Base-by-base conservation (phyloP, 805 yeast species). In the Priceomyces carsonii region DNA sequence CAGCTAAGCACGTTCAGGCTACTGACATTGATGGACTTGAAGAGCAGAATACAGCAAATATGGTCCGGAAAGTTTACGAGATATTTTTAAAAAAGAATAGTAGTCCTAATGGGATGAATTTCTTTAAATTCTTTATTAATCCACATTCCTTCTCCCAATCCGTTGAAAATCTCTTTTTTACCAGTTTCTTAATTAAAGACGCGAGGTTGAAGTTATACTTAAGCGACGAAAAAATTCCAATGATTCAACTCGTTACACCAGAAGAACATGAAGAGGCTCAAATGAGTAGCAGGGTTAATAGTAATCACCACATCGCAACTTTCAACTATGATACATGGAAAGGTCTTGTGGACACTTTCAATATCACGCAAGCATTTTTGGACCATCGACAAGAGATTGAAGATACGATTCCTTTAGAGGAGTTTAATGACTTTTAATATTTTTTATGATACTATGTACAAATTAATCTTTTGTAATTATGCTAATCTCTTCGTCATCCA, bases 101-200 rank as follows among this genome's bases (percentile, higher is more conserved):
- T 6, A 40, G 35, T 1, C 45, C 32, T 2, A 63, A 61, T 0
- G 59, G 57, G 0, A 67, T 88, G 6, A 77, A 77, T 36, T 63
- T 89, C 29, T 86, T 77, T 51, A 66, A 70, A 42, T 81, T 85
- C 46, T 74, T 86, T 33, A 65, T 90, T 13, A 80, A 91, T 53
- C 96, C 96, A 1, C 42, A 61, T 10, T 82, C 91, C 5, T 90
- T 82, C 57, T 68, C 84, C 1, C 89, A 82, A 53, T 75, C 89
- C 1, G 80, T 90, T 2, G 97, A 91, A 55, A 88, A 87, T 52
- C 60, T 91, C 48, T 90, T 90, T 50, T 85, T 81, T 50, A 73
- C 86, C 0, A 84, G 95, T 53, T 89, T 90, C 50, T 61, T 91
- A 29, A 76, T 88, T 2, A 76, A 81, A 48, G 95, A 86, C 48